Conservation (phyloP, 2,329 filamentous ascomycete genomes). For the Cercospora citrullina region DNA sequence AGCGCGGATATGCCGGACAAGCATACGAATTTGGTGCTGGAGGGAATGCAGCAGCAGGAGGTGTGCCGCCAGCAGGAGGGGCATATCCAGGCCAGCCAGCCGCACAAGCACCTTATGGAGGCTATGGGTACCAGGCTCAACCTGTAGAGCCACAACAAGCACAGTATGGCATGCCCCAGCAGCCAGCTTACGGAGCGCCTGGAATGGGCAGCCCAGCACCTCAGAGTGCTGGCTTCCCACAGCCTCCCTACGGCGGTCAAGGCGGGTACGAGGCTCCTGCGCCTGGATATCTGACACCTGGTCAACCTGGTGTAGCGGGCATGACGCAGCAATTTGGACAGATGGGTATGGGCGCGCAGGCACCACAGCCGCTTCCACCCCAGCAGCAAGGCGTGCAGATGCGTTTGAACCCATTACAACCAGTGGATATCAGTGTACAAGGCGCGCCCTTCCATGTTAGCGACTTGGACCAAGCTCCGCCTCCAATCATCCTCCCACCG, state of each 20-base stretch:
- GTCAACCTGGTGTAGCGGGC: constrained; percentile 41
- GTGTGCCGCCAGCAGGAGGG: constrained; percentile 46
- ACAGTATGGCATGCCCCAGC: constrained; percentile 38
- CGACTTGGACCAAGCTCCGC: constrained; percentile 87
- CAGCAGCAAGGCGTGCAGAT: constrained; percentile 50
- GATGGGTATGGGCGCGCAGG: constrained; percentile 63
- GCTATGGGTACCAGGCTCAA: constrained; percentile 48
- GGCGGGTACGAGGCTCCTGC: constrained; percentile 66
- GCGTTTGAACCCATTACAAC: constrained; percentile 81
- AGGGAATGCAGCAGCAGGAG: constrained; percentile 63
- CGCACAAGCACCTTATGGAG: constrained; percentile 25
- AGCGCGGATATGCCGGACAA: constrained; percentile 89
- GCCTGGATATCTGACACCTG: constrained; percentile 26
- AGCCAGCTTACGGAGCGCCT: constrained; percentile 34
- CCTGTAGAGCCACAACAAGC: constrained; percentile 33
- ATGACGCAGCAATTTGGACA: constrained; percentile 74
- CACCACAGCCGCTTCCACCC: constrained; percentile 48
- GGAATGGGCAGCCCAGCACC: constrained; percentile 25
- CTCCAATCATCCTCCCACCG: constrained; percentile 83
- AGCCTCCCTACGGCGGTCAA: constrained; percentile 44
- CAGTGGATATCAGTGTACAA: constrained; percentile 73
- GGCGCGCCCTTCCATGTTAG: constrained; percentile 92
- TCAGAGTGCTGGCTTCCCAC: constrained; percentile 36
- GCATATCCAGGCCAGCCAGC: constrained; percentile 47
- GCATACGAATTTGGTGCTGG: constrained; percentile 91